Percentiles rank a stretch among this genome's conserved stretches.
Evolutionary conservation across 2,329 filamentous ascomycete species (phyloP).

Genomic region (Spiromastix sp.): DNA sequence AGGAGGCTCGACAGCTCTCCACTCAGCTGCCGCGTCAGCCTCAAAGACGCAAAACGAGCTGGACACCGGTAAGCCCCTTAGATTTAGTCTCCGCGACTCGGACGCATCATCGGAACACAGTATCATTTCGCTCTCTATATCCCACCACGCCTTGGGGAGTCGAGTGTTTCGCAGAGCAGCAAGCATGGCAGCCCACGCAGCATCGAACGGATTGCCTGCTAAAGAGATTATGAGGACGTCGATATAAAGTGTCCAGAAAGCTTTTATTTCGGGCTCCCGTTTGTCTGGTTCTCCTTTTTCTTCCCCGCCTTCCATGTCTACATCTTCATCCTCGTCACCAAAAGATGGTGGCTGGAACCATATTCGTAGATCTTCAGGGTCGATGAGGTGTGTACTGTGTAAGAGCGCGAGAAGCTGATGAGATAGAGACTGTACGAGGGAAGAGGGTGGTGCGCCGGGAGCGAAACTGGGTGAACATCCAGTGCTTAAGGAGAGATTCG

Average conservation of each 20-base stretch:
- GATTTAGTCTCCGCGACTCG: constrained; percentile 44
- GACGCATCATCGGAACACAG: constrained; percentile 57
- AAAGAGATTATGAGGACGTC: constrained; percentile 91
- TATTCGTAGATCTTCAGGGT: constrained; percentile 61
- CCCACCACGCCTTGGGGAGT: constrained; percentile 72
- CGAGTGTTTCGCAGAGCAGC: constrained; percentile 70
- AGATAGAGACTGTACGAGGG: constrained; percentile 73
- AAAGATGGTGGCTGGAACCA: constrained; percentile 44
- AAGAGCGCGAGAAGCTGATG: constrained; percentile 69
- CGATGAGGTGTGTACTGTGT: constrained; percentile 58
- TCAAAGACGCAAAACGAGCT: constrained; percentile 71
- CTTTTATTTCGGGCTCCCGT: constrained; percentile 51
- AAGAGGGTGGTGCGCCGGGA: constrained; percentile 69
- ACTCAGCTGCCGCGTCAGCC: constrained; percentile 37
- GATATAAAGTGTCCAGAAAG: constrained; percentile 91
- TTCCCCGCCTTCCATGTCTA: constrained; percentile 38
- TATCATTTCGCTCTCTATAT: constrained; percentile 67
- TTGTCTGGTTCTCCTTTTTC: constrained; percentile 15
- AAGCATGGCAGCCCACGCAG: constrained; percentile 74
- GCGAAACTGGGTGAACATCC: constrained; percentile 79
- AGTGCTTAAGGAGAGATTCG: constrained; percentile 86
- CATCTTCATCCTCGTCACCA: constrained; percentile 32
- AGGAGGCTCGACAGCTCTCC: constrained; percentile 27
- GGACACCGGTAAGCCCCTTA: constrained; percentile 62
- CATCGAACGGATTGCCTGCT: constrained; percentile 85